Evolutionary conservation across 1,284 basidiomycete species (phyloP).

Genomic region (Rhodotorula sp.): DNA sequence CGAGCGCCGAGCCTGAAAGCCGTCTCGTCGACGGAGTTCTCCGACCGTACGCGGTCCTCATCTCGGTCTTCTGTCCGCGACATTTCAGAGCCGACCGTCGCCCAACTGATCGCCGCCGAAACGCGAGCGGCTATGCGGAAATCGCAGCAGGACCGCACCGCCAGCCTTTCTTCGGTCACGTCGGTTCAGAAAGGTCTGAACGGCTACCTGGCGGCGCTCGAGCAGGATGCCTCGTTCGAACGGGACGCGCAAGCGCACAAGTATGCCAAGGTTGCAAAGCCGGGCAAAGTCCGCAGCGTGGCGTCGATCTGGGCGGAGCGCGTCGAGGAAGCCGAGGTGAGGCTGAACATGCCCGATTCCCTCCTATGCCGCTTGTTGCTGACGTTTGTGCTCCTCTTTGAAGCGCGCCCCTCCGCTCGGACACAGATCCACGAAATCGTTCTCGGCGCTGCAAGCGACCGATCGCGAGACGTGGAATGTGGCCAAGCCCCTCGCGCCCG

Average conservation of each 20-base stretch:
- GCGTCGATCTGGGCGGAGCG: slow-evolving; percentile 17
- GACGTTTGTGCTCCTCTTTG: no score
- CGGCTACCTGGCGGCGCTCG: slow-evolving; percentile 17
- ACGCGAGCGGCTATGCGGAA: slow-evolving; percentile 3
- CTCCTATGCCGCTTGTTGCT: no score
- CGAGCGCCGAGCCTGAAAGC: no score
- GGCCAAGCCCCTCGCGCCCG: not conserved
- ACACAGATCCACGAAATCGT: slow-evolving; percentile 7
- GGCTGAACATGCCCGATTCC: not conserved
- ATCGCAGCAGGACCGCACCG: not conserved
- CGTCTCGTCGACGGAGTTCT: not conserved
- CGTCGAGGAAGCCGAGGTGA: slow-evolving; percentile 6
- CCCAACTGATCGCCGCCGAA: slow-evolving; percentile 22
- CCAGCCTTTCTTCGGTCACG: not conserved
- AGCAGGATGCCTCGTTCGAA: slow-evolving; percentile 8
- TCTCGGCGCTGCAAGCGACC: slow-evolving; percentile 6
- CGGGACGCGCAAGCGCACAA: not conserved
- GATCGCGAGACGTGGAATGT: not conserved
- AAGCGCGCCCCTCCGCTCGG: not conserved
- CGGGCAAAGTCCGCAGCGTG: slow-evolving; percentile 10
- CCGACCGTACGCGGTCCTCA: not conserved
- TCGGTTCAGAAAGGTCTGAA: slow-evolving; percentile 14
- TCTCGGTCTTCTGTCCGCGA: not conserved
- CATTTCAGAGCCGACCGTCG: not conserved
- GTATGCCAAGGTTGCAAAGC: not conserved